These are phyloP conservation scores for Trichoderma sp. DNA, from an alignment of 2,329 filamentous ascomycete species.

Conservation along the genomic window DNA sequence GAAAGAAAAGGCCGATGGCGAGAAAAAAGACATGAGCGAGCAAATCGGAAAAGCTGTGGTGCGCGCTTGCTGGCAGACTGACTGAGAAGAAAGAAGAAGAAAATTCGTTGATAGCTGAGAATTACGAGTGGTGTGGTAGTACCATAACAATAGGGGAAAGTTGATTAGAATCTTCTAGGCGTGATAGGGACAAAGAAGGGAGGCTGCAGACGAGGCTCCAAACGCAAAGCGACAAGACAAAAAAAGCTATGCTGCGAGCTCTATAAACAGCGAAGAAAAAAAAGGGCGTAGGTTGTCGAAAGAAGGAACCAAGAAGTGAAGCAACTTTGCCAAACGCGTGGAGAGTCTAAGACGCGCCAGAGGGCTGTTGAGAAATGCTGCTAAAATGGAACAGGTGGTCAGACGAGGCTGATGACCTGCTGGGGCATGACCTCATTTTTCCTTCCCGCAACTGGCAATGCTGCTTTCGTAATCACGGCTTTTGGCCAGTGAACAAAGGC, in stretches of 20 bases:
- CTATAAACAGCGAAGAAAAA: not conserved
- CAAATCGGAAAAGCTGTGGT: conserved; percentile 13
- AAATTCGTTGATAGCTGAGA: not conserved
- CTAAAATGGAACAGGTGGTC: conserved; percentile 16
- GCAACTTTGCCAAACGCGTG: not conserved
- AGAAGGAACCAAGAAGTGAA: not conserved
- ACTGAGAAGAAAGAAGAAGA: not conserved
- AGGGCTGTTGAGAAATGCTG: not conserved
- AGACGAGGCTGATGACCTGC: conserved; percentile 21
- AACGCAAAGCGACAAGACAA: not conserved
- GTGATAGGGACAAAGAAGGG: not conserved
- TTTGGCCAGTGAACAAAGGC: not conserved
- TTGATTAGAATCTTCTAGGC: not conserved
- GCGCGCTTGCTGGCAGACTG: not conserved
- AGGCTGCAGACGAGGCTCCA: not conserved
- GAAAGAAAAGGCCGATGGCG: conserved; percentile 20
- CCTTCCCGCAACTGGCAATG: not conserved
- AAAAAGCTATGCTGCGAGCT: not conserved
- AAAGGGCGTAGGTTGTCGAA: not conserved
- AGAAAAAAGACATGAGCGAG: conserved; percentile 24
- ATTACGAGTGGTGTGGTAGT: conserved; percentile 12
- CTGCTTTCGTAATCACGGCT: conserved; percentile 9
- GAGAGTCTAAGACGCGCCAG: not conserved
- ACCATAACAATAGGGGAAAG: conserved; percentile 1
- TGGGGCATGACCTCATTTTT: conserved; percentile 20